Evolutionary conservation across 192 early-diverging fungal genomes (phyloP).

Genomic region (Piromyces finnis): DNA sequence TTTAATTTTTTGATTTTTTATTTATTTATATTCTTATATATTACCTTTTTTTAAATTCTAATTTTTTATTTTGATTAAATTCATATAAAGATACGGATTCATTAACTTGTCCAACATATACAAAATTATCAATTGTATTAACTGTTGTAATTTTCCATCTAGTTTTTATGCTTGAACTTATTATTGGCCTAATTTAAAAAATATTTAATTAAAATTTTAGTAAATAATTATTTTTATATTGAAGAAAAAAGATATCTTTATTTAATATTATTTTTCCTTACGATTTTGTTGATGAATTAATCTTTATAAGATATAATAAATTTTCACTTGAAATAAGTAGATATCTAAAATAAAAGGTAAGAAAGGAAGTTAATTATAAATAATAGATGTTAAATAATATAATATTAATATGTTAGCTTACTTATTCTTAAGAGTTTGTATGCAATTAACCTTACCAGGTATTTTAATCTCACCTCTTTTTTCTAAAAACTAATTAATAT

Average conservation of each 20-base stretch:
- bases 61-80: background rate
- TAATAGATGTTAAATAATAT: too few species aligned
- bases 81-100: background rate
- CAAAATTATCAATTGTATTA: background rate
- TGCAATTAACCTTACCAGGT: background rate
- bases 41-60: background rate
- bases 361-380: too few species aligned
- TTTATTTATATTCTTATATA: too few species aligned
- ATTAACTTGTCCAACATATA: background rate
- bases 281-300: background rate
- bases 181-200: background rate
- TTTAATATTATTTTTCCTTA: too few species aligned
- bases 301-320: background rate
- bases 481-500: background rate
- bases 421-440: background rate
- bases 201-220: background rate
- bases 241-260: too few species aligned
- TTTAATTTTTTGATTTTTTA: too few species aligned
- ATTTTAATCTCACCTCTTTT: background rate
- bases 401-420: background rate
- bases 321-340: background rate
- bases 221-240: too few species aligned
- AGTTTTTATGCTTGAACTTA: background rate
- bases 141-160: background rate
- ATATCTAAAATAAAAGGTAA: background rate